These are phyloP conservation scores for Trichoderma asperelloides DNA, from an alignment of 495 filamentous ascomycete genomes.

Conservation along the genomic window DNA sequence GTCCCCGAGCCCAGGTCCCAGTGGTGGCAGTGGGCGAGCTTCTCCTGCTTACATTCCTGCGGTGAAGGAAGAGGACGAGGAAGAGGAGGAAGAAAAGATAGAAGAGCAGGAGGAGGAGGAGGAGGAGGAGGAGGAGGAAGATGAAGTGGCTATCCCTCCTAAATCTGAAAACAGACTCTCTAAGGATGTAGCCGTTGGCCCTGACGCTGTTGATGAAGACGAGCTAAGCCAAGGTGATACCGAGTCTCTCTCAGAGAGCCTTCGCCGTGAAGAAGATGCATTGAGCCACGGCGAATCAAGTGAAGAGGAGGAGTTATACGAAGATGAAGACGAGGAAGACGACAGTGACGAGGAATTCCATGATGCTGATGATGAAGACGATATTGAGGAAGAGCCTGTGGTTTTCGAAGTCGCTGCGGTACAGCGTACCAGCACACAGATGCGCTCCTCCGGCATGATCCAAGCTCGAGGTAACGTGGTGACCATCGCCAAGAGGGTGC, in stretches of 20 bases:
- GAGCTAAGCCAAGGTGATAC: background rate
- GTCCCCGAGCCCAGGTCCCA: constrained; percentile 39
- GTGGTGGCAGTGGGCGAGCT: constrained; percentile 27
- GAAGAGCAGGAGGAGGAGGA: background rate
- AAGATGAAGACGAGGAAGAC: constrained; percentile 22
- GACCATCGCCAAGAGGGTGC: constrained; percentile 60
- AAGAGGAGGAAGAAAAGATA: constrained; percentile 27
- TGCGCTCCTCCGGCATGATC: constrained; percentile 39
- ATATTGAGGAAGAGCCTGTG: constrained; percentile 42
- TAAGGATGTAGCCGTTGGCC: constrained; percentile 15
- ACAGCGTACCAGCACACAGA: constrained; percentile 37
- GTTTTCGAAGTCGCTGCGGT: constrained; percentile 43
- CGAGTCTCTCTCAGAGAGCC: constrained; percentile 8
- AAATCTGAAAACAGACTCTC: background rate
- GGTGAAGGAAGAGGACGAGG: constrained; percentile 33
- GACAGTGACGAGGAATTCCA: constrained; percentile 30
- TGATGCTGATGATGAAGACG: constrained; percentile 36
- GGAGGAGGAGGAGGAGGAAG: background rate
- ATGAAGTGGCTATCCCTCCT: background rate
- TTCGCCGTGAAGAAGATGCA: constrained; percentile 14
- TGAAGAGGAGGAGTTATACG: constrained; percentile 20
- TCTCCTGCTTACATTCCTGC: constrained; percentile 25
- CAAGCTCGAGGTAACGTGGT: constrained; percentile 53
- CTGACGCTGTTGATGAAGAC: background rate
- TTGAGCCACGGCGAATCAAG: constrained; percentile 18